phyloP scores from a whole-genome alignment of 2,329 filamentous ascomycete species.

The Exophiala aquamarina region DNA sequence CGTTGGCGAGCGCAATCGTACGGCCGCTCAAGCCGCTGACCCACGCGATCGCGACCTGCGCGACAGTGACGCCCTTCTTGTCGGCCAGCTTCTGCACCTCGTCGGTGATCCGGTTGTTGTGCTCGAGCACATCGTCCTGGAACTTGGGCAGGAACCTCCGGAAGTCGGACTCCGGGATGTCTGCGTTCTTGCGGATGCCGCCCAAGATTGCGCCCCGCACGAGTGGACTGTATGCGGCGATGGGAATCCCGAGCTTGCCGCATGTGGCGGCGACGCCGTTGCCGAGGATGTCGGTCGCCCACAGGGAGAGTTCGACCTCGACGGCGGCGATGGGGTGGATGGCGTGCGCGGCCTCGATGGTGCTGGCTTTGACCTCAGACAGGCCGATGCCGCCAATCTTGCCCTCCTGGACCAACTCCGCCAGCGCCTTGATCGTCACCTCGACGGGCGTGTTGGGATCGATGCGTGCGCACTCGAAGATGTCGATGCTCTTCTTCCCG shows the following conservation, averaged over 20 bases:
- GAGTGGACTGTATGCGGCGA: conserved; percentile 61
- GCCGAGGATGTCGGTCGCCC: conserved; percentile 55
- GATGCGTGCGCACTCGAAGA: conserved; percentile 60
- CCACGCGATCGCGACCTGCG: conserved; percentile 53
- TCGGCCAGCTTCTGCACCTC: conserved; percentile 46
- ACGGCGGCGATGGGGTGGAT: conserved; percentile 59
- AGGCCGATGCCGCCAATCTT: conserved; percentile 46
- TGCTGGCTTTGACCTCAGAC: conserved; percentile 46
- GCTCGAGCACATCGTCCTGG: conserved; percentile 49
- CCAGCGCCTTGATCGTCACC: conserved; percentile 42
- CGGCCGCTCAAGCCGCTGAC: conserved; percentile 42
- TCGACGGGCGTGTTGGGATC: conserved; percentile 54
- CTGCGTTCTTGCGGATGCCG: conserved; percentile 44
- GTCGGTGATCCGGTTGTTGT: conserved; percentile 51
- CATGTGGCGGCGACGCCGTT: conserved; percentile 60
- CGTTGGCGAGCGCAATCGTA: conserved; percentile 15
- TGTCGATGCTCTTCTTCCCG: conserved; percentile 57
- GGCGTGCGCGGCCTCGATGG: conserved; percentile 46
- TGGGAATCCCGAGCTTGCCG: conserved; percentile 56
- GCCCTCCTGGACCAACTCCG: conserved; percentile 41
- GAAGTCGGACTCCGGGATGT: conserved; percentile 50
- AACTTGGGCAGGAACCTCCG: conserved; percentile 49
- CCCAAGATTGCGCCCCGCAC: conserved; percentile 58
- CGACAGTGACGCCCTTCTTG: conserved; percentile 44
- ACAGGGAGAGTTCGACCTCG: conserved; percentile 62